Conservation (phyloP, 306 rosid genomes). For the Quercus aquifolioides region DNA sequence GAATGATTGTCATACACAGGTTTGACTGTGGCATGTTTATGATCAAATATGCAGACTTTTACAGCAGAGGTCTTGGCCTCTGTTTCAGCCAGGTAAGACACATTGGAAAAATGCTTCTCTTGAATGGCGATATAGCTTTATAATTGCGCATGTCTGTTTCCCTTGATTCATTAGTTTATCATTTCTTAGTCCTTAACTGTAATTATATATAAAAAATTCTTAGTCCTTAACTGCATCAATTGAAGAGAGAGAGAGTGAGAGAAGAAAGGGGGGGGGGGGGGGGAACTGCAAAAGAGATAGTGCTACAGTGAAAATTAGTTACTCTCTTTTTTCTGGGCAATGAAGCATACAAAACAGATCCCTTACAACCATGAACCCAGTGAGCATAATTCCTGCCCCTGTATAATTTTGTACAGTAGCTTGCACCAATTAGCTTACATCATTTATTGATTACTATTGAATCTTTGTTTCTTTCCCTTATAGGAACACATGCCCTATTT, state of each 20-base stretch:
- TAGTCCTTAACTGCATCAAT: not conserved
- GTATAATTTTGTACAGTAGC: not conserved
- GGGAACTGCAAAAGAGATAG: not conserved
- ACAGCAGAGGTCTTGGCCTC: slow-evolving; percentile 80
- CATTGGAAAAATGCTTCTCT: slow-evolving; percentile 17
- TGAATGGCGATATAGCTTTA: not conserved
- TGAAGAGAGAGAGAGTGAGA: not conserved
- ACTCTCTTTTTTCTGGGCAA: not conserved
- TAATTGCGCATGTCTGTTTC: not conserved
- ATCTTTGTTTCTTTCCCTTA: slow-evolving; percentile 22
- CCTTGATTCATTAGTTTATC: not conserved
- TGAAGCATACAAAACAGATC: not conserved
- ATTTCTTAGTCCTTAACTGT: not conserved
- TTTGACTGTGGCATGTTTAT: slow-evolving; percentile 91
- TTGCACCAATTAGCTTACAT: not conserved
- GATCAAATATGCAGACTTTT: slow-evolving; percentile 94
- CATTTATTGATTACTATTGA: slow-evolving; percentile 6
- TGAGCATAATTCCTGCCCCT: not conserved
- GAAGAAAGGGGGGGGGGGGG: not conserved
- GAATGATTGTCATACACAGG: slow-evolving; percentile 39
- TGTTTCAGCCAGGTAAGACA: slow-evolving; percentile 80
- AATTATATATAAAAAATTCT: not conserved
- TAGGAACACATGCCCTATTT: slow-evolving; percentile 94
- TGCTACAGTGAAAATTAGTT: too few species aligned
- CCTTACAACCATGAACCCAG: not conserved